A percentile compares a stretch with the other conserved stretches of the same genome.
These are phyloP conservation scores for Cutaneotrichosporon arboriforme DNA, from an alignment of 1,284 basidiomycete genomes.

Conservation along the genomic window DNA sequence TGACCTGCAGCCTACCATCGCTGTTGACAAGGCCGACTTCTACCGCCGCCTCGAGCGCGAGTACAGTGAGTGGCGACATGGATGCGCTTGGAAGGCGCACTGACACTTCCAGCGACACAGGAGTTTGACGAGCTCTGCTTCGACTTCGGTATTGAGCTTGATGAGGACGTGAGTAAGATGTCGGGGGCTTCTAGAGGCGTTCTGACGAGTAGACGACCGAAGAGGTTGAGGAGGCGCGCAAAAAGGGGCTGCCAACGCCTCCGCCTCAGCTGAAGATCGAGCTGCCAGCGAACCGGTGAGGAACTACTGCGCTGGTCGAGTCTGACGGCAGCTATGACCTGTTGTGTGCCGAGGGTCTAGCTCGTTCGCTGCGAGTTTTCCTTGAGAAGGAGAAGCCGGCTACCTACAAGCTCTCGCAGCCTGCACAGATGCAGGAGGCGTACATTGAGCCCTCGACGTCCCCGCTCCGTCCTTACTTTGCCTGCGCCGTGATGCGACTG, in stretches of 20 bases:
- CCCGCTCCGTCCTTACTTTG: slow-evolving; percentile 83
- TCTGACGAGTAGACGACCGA: slow-evolving; percentile 65
- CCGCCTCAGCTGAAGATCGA: slow-evolving; percentile 97
- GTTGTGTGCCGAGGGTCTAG: slow-evolving; percentile 93
- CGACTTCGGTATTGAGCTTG: slow-evolving; percentile 94
- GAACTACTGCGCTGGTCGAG: not conserved
- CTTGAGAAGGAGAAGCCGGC: slow-evolving; percentile 67
- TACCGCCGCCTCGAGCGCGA: slow-evolving; percentile 77
- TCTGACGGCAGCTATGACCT: slow-evolving; percentile 75
- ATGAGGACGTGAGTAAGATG: slow-evolving; percentile 73
- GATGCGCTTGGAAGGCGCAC: not conserved
- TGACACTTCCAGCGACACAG: slow-evolving; percentile 62
- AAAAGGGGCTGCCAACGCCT: slow-evolving; percentile 73
- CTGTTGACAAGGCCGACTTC: slow-evolving; percentile 91
- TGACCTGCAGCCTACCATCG: slow-evolving; percentile 68
- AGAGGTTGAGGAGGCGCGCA: slow-evolving; percentile 73
- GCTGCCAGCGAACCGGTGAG: slow-evolving; percentile 84
- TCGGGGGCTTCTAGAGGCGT: not conserved
- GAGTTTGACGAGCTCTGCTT: slow-evolving; percentile 96
- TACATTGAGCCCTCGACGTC: slow-evolving; percentile 66
- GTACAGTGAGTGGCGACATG: slow-evolving; percentile 60
- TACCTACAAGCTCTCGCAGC: slow-evolving; percentile 64
- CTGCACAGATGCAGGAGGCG: slow-evolving; percentile 62
- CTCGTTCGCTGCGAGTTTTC: slow-evolving; percentile 81
- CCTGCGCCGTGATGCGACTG: slow-evolving; percentile 83